A percentile compares a stretch with the other conserved stretches of the same genome.
These are phyloP conservation scores for Paramecium primaurelia DNA, from an alignment of 73 alveolate genomes.

Conservation along the genomic window DNA sequence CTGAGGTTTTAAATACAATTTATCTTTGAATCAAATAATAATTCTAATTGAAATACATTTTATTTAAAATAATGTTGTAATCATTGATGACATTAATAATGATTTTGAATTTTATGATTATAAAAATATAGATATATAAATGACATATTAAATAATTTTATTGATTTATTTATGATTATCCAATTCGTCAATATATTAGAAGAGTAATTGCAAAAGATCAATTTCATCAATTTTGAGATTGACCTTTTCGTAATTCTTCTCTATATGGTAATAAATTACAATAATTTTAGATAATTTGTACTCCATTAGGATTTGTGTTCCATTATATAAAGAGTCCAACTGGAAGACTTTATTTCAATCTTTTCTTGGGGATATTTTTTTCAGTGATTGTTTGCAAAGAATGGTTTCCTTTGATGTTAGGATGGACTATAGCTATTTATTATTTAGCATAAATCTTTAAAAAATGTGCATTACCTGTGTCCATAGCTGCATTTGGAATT, in stretches of 20 bases:
- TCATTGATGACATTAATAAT: neutral
- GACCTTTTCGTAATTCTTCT: neutral
- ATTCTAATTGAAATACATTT: neutral
- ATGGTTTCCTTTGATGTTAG: neutral
- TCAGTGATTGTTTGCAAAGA: neutral
- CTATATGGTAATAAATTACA: neutral
- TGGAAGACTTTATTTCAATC: neutral
- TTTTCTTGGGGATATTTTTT: neutral
- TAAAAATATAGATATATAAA: neutral
- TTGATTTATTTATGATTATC: constrained; percentile 5
- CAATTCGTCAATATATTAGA: neutral
- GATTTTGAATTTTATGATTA: neutral
- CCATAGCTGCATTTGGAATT: neutral
- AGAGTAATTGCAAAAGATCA: neutral
- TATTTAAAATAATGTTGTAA: too few relatives aligned
- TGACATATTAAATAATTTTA: neutral
- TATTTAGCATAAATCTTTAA: neutral
- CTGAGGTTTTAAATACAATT: neutral
- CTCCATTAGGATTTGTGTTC: constrained; percentile 39
- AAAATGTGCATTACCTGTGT: neutral
- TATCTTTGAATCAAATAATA: neutral
- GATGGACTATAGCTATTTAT: neutral
- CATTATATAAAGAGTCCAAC: neutral
- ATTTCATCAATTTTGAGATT: neutral
- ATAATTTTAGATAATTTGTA: neutral